These are phyloP conservation scores for Nicotiana benthamiana DNA, from an alignment of 257 asterid species.

Conservation along the genomic window DNA sequence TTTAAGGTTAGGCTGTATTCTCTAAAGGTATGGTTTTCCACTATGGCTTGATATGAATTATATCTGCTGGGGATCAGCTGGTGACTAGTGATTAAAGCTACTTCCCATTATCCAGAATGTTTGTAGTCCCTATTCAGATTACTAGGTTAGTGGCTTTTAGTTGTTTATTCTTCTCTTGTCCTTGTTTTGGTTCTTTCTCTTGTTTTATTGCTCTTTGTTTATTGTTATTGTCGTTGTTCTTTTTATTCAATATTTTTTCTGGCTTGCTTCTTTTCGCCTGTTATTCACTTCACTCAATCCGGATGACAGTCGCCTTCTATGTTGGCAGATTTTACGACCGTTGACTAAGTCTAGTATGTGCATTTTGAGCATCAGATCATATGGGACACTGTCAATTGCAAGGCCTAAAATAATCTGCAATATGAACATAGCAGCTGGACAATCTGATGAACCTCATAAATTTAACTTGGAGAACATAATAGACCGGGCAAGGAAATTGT, in stretches of 20 bases:
- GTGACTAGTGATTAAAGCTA: too few species aligned
- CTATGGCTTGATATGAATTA: too few species aligned
- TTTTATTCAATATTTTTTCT: neutral
- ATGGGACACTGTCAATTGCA: slow-evolving; percentile 14
- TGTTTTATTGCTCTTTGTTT: neutral
- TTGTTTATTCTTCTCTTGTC: neutral
- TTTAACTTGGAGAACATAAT: slow-evolving; percentile 24
- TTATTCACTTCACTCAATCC: neutral
- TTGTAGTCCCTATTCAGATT: neutral
- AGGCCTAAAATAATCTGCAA: slow-evolving; percentile 29
- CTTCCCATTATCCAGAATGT: neutral
- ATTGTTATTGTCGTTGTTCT: neutral
- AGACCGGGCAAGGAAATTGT: slow-evolving; percentile 49
- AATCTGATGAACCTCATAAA: slow-evolving; percentile 43
- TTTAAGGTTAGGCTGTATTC: too few species aligned
- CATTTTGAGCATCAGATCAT: slow-evolving; percentile 29
- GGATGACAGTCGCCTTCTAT: slow-evolving; percentile 2
- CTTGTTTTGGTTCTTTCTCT: neutral
- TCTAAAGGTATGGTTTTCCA: too few species aligned
- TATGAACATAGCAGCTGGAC: slow-evolving; percentile 61
- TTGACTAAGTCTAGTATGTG: slow-evolving; percentile 21
- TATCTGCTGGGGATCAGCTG: too few species aligned
- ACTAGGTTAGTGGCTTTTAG: neutral
- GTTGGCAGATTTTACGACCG: slow-evolving; percentile 35
- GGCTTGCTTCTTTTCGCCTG: neutral